Percentiles rank a stretch among this genome's conserved stretches.
These are phyloP conservation scores for Gymnopilus dilepis DNA, from an alignment of 768 basidiomycete genomes.

Conservation along the genomic window DNA sequence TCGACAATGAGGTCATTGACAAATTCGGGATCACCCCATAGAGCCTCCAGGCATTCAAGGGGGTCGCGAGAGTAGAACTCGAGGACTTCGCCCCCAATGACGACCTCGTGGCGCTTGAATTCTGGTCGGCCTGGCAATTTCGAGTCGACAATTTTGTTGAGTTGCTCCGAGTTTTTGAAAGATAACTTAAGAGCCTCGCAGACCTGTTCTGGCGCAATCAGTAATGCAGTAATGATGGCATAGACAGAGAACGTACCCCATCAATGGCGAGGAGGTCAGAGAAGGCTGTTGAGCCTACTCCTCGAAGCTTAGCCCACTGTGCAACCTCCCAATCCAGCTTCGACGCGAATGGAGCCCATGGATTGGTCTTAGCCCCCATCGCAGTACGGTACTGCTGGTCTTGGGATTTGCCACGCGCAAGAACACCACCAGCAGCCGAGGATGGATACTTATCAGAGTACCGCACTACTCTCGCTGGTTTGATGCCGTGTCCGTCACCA, in stretches of 20 bases:
- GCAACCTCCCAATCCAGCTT: conserved; percentile 37
- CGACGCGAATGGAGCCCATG: conserved; percentile 31
- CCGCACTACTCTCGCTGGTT: no score
- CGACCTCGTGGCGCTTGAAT: conserved; percentile 34
- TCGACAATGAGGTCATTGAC: background rate
- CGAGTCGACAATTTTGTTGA: conserved; percentile 35
- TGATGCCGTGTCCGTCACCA: no score
- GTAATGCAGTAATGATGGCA: background rate
- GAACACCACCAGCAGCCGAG: background rate
- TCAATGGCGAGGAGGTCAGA: no score
- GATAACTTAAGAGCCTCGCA: conserved; percentile 30
- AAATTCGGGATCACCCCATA: background rate
- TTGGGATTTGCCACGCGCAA: background rate
- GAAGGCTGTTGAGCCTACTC: conserved; percentile 24
- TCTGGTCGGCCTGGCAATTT: conserved; percentile 30
- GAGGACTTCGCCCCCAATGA: conserved; percentile 17
- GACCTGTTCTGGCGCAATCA: no score
- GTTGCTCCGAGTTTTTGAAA: conserved; percentile 29
- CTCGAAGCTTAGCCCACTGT: conserved; percentile 35
- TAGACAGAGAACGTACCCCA: no score
- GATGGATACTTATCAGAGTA: no score
- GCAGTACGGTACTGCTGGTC: background rate
- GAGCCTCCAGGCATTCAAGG: background rate
- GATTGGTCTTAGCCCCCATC: conserved; percentile 10
- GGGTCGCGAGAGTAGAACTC: background rate